Conservation (phyloP, 148 eudicot genomes). For the Drosera capensis region DNA sequence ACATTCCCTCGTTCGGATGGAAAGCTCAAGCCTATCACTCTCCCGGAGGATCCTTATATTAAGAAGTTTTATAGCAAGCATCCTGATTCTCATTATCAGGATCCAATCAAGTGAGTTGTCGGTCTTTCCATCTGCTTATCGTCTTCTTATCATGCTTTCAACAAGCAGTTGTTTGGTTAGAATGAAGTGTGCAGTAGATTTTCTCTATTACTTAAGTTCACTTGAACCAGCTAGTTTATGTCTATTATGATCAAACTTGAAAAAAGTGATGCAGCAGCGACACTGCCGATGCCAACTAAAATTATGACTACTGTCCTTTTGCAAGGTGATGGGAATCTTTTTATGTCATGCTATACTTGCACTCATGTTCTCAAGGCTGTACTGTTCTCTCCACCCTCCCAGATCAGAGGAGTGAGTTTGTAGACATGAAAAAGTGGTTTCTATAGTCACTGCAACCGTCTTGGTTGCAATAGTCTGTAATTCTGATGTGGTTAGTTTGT, state of each 20-base stretch:
- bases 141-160: background rate
- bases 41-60: constrained; percentile 73
- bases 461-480: too few species aligned
- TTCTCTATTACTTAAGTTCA: too few species aligned
- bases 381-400: background rate
- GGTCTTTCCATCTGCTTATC: background rate
- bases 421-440: too few species aligned
- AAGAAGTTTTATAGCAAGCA: constrained; percentile 52
- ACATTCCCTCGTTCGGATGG: constrained; percentile 59
- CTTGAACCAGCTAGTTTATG: too few species aligned
- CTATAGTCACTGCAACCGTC: too few species aligned
- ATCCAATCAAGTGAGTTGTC: constrained; percentile 60
- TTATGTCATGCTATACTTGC: background rate
- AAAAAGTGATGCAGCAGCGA: background rate
- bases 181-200: too few species aligned
- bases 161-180: background rate
- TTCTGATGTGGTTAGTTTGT: background rate
- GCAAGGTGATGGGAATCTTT: background rate
- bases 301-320: background rate
- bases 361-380: background rate
- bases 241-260: too few species aligned
- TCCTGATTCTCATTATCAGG: constrained; percentile 68
- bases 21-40: constrained; percentile 39
- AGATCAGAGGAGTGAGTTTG: too few species aligned
- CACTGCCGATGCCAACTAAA: background rate